Conservation (phyloP, 179 eudicot species). For the Spergularia azorica region DNA sequence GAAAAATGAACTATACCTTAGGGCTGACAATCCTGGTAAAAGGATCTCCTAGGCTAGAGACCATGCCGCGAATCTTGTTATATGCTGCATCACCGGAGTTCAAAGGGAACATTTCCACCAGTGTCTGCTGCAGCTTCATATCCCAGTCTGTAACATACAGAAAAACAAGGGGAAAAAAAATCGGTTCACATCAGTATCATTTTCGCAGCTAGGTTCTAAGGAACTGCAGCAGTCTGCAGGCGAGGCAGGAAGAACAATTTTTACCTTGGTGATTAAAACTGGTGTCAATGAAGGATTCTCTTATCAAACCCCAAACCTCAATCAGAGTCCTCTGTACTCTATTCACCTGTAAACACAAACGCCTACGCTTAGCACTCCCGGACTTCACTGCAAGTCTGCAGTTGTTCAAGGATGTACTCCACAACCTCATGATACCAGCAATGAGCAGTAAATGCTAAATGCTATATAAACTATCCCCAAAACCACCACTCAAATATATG, state of each 20-base stretch:
- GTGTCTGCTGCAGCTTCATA: slow-evolving; percentile 83
- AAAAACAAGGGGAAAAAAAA: background rate
- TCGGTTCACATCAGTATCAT: background rate
- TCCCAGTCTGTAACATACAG: slow-evolving; percentile 73
- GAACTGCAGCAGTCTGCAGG: background rate
- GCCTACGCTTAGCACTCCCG: background rate
- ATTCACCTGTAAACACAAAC: slow-evolving; percentile 58
- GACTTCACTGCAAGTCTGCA: background rate
- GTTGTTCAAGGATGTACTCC: no score
- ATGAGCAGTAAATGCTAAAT: no score
- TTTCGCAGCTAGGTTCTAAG: background rate
- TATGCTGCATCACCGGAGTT: slow-evolving; percentile 96
- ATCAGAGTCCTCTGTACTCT: slow-evolving; percentile 89
- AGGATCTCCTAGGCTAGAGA: slow-evolving; percentile 92
- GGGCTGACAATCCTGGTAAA: slow-evolving; percentile 91
- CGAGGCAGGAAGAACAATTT: background rate
- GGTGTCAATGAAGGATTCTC: slow-evolving; percentile 90
- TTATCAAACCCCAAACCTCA: slow-evolving; percentile 93
- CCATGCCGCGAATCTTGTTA: slow-evolving; percentile 84
- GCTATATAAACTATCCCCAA: no score
- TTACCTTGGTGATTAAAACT: slow-evolving; percentile 93
- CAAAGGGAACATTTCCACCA: slow-evolving; percentile 98
- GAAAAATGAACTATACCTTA: slow-evolving; percentile 47
- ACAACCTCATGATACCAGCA: no score
- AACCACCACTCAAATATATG: no score